Percentiles rank a stretch among this genome's conserved stretches.
Evolutionary conservation across 2,329 filamentous ascomycete species (phyloP).

Genomic region (Hymenoscyphus infarciens): DNA sequence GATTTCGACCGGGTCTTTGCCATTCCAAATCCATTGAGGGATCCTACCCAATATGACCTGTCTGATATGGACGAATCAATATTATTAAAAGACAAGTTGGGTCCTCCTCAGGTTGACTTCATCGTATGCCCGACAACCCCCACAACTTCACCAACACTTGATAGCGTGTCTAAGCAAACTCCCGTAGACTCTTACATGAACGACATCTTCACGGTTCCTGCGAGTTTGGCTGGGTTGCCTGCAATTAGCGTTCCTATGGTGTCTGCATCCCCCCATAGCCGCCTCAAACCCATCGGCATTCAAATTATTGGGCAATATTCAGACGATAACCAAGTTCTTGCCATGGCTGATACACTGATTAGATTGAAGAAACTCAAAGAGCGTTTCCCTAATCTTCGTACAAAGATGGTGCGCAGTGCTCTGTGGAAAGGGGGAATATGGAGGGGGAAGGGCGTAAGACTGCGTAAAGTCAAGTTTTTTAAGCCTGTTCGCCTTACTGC

Average conservation of each 20-base stretch:
- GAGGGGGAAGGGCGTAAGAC: too few species aligned
- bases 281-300: constrained; percentile 52
- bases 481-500: too few species aligned
- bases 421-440: too few species aligned
- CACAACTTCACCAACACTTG: constrained; percentile 64
- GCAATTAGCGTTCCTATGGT: constrained; percentile 75
- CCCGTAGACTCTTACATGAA: constrained; percentile 80
- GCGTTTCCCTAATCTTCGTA: too few species aligned
- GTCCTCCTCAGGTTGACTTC: constrained; percentile 71
- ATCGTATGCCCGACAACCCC: constrained; percentile 85
- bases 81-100: constrained; percentile 51
- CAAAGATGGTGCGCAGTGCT: too few species aligned
- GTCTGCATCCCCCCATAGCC: constrained; percentile 28
- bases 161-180: constrained; percentile 51
- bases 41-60: constrained; percentile 51
- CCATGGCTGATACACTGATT: constrained; percentile 42
- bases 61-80: constrained; percentile 56
- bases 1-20: constrained; percentile 83
- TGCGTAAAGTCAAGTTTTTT: too few species aligned
- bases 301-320: constrained; percentile 81
- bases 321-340: constrained; percentile 63
- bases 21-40: constrained; percentile 63
- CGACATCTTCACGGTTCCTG: constrained; percentile 93
- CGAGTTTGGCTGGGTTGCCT: constrained; percentile 86
- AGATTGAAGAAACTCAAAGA: neutral